Evolutionary conservation across 768 basidiomycete genomes (phyloP).

Genomic region (Boletus patriciae): DNA sequence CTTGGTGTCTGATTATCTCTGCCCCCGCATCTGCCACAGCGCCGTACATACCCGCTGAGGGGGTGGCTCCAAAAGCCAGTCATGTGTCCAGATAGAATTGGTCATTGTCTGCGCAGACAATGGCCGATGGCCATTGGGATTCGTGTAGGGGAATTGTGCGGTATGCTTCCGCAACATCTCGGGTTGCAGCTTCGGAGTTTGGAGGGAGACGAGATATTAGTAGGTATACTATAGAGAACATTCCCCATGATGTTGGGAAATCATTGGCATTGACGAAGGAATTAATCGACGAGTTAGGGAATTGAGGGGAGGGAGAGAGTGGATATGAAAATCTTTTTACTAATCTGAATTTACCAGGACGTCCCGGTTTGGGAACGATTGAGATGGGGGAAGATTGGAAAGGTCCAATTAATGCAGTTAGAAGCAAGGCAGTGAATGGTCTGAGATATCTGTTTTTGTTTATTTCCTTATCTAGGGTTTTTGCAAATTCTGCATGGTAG

Average conservation of each 20-base stretch:
- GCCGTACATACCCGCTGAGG: not conserved
- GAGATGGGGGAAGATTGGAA: not conserved
- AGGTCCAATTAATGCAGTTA: not conserved
- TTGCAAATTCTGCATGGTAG: too few relatives aligned
- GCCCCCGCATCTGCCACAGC: not conserved
- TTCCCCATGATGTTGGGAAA: too few relatives aligned
- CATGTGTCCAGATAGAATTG: not conserved
- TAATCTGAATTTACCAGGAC: not conserved
- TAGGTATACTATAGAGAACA: too few relatives aligned
- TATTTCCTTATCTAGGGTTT: too few relatives aligned
- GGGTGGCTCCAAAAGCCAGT: not conserved
- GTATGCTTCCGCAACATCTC: too few relatives aligned
- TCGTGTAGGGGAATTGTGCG: not conserved
- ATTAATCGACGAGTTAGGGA: too few relatives aligned
- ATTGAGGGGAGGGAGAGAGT: too few relatives aligned
- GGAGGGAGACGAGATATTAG: too few relatives aligned
- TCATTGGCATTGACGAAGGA: too few relatives aligned
- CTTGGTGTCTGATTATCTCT: not conserved
- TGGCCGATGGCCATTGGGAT: not conserved
- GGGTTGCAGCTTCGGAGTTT: too few relatives aligned
- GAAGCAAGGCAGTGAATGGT: too few relatives aligned
- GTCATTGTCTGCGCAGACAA: not conserved
- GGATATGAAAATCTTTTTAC: not conserved
- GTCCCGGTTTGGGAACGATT: not conserved
- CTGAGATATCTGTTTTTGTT: too few relatives aligned